These are phyloP conservation scores for Phytophthora agathidicida DNA, from an alignment of 352 stramenopile genomes.

Conservation along the genomic window DNA sequence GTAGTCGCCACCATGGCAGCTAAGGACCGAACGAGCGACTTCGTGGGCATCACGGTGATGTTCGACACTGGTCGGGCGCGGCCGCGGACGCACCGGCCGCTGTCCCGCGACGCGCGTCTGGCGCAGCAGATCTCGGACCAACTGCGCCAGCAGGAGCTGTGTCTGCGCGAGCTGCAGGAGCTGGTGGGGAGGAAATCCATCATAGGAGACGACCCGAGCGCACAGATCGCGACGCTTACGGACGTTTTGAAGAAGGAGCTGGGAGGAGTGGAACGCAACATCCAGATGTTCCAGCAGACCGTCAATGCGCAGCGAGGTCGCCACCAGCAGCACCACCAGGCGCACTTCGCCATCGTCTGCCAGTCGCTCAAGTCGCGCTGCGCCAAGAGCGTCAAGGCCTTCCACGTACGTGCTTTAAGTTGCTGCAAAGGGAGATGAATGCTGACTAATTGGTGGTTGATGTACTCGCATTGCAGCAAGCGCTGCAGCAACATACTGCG, in stretches of 20 bases:
- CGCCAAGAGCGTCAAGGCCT: conserved; percentile 80
- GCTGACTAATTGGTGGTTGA: conserved; percentile 4
- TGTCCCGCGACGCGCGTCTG: conserved; percentile 73
- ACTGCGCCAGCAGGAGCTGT: conserved; percentile 80
- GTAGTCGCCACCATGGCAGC: conserved; percentile 9
- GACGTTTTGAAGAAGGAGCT: conserved; percentile 85
- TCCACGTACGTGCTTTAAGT: conserved; percentile 56
- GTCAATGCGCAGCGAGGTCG: conserved; percentile 55
- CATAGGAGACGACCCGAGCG: conserved; percentile 74
- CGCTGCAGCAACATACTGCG: conserved; percentile 65
- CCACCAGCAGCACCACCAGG: conserved; percentile 73
- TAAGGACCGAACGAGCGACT: conserved; percentile 84
- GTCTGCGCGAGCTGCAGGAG: conserved; percentile 74
- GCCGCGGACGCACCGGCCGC: conserved; percentile 58
- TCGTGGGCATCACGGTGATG: conserved; percentile 84
- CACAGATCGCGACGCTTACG: conserved; percentile 79
- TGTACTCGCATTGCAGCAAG: conserved; percentile 58
- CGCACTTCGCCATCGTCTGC: conserved; percentile 83
- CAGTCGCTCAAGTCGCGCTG: conserved; percentile 82
- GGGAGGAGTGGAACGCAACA: conserved; percentile 63
- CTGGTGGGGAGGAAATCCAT: conserved; percentile 80
- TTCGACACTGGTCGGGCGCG: conserved; percentile 69
- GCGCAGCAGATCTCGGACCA: conserved; percentile 86
- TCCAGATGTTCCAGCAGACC: conserved; percentile 67
- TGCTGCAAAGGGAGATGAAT: neutral